Conservation (phyloP, 139 green algal species). For the Spirogloea muscicola region DNA sequence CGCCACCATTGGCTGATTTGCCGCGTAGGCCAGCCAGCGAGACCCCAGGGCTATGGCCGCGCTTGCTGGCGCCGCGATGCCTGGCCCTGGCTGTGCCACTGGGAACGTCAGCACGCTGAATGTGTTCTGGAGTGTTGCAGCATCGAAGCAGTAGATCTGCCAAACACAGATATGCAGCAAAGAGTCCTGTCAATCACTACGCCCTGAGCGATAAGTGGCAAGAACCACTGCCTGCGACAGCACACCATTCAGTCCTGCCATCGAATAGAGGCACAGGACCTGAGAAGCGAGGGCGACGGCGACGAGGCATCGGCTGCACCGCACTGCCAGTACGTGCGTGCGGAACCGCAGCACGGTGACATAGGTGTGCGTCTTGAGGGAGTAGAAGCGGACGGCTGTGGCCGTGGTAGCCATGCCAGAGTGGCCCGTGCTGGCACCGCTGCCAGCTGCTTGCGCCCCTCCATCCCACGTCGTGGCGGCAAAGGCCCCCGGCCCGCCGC, state of each 20-base stretch:
- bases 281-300: conserved; percentile 24
- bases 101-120: conserved; percentile 60
- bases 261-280: no score
- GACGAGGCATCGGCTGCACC: conserved; percentile 32
- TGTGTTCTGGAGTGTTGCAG: conserved; percentile 45
- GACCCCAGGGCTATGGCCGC: conserved; percentile 55
- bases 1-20: conserved; percentile 52
- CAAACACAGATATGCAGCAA: no score
- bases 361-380: conserved; percentile 20
- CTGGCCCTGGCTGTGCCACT: neutral
- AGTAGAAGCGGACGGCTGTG: conserved; percentile 47
- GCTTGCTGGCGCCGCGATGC: neutral
- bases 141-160: conserved; percentile 57
- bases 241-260: no score
- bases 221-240: no score
- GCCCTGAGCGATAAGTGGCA: no score
- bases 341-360: conserved; percentile 21
- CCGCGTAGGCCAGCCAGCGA: conserved; percentile 61
- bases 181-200: no score
- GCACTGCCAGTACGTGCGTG: conserved; percentile 14
- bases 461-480: no score
- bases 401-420: no score
- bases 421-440: no score
- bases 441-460: no score
- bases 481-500: no score